Evolutionary conservation across 2,329 filamentous ascomycete species (phyloP).

Genomic region (Cladosporium velox): DNA sequence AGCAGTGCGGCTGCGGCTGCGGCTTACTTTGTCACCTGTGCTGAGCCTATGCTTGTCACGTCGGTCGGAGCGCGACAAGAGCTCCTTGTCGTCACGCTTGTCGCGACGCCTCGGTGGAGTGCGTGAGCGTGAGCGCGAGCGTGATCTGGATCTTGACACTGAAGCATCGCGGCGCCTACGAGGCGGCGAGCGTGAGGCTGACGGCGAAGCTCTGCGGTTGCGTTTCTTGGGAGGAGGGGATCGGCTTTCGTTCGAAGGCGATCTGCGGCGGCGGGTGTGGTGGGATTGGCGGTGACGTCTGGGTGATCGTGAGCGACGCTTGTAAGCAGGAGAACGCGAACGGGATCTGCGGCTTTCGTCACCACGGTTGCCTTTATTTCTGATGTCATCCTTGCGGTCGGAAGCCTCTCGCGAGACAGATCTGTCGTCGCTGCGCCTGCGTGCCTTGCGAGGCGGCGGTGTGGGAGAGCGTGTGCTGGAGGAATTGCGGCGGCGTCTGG

Average conservation of each 20-base stretch:
- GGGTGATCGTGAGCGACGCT: constrained; percentile 34
- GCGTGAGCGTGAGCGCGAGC: constrained; percentile 12
- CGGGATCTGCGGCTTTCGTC: constrained; percentile 23
- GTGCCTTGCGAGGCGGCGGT: constrained; percentile 17
- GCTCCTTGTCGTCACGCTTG: constrained; percentile 12
- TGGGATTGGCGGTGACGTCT: constrained; percentile 16
- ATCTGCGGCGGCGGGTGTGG: constrained; percentile 16
- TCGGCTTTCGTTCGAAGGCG: constrained; percentile 18
- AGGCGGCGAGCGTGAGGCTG: constrained; percentile 25
- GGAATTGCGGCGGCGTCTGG: constrained; percentile 15
- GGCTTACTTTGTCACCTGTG: constrained; percentile 8
- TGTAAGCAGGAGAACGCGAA: constrained; percentile 22
- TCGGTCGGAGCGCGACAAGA: constrained; percentile 1
- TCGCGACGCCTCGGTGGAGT: constrained; percentile 11
- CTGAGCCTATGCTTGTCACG: constrained; percentile 18
- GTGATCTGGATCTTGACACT: constrained; percentile 10
- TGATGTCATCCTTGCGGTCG: constrained; percentile 14
- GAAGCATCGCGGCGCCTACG: constrained; percentile 17
- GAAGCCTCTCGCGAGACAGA: constrained; percentile 8
- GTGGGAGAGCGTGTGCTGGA: constrained; percentile 15
- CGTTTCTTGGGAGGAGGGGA: constrained; percentile 31
- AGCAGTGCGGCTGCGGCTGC: constrained; percentile 7
- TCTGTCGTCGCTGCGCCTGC: constrained; percentile 15
- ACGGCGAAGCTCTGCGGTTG: constrained; percentile 24
- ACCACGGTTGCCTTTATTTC: constrained; percentile 17